A percentile compares a stretch with the other conserved stretches of the same genome.
Conservation (phyloP, 768 basidiomycete genomes). For the Pleurotus eryngii region DNA sequence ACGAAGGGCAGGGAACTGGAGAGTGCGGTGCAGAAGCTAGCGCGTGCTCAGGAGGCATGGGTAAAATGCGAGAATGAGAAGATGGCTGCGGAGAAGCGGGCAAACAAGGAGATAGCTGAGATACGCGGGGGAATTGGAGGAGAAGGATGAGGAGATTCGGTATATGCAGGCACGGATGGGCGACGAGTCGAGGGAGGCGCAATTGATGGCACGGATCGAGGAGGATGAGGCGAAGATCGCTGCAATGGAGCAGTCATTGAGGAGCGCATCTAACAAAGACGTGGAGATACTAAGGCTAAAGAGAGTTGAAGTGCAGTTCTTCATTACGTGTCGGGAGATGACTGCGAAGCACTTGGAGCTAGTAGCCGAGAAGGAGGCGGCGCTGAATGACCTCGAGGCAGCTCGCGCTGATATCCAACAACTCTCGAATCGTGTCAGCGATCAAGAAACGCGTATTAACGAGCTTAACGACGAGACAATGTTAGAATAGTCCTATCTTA, state of each 20-base stretch:
- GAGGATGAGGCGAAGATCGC: slow-evolving; percentile 68
- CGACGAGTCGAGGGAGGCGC: slow-evolving; percentile 51
- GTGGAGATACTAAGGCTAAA: slow-evolving; percentile 38
- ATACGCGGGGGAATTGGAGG: slow-evolving; percentile 43
- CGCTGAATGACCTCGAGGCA: slow-evolving; percentile 39
- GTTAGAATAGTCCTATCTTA: slow-evolving; percentile 10
- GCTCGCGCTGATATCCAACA: slow-evolving; percentile 29
- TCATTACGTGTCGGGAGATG: slow-evolving; percentile 34
- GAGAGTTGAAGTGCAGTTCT: slow-evolving; percentile 35
- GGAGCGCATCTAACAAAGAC: slow-evolving; percentile 35
- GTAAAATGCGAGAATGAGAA: slow-evolving; percentile 58
- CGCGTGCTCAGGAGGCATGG: slow-evolving; percentile 44
- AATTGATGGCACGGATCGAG: slow-evolving; percentile 62
- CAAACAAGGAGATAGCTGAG: slow-evolving; percentile 40
- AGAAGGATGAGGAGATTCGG: slow-evolving; percentile 58
- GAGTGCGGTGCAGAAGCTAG: slow-evolving; percentile 42
- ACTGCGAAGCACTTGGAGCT: slow-evolving; percentile 45
- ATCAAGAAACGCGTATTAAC: slow-evolving; percentile 18
- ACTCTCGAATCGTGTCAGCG: slow-evolving; percentile 21
- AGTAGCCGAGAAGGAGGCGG: slow-evolving; percentile 52
- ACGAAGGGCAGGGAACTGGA: slow-evolving; percentile 44
- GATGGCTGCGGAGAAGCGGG: slow-evolving; percentile 47
- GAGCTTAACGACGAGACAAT: slow-evolving; percentile 9
- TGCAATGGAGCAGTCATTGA: slow-evolving; percentile 48
- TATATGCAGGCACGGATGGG: slow-evolving; percentile 39